Percentiles rank a stretch among this genome's conserved stretches.
Conservation (phyloP, 768 basidiomycete genomes). For the Pleurotus platypus region DNA sequence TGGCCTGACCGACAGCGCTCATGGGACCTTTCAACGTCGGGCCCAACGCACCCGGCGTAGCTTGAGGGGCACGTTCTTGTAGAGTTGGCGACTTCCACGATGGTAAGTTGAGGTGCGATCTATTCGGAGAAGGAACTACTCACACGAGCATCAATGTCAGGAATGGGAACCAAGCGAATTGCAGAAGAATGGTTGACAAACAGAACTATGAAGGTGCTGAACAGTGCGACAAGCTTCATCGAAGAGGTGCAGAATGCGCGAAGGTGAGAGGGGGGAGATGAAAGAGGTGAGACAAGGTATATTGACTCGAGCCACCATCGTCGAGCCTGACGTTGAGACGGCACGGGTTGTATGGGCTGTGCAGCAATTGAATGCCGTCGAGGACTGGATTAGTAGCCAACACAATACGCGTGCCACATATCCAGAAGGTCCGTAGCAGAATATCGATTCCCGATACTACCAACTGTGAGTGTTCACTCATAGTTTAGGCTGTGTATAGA, state of each 20-base stretch:
- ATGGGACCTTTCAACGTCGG: no score
- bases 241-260: background rate
- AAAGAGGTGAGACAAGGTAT: background rate
- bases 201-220: background rate
- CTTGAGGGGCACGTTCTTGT: background rate
- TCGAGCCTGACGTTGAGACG: background rate
- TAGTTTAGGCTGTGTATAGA: no score
- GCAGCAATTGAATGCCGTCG: background rate
- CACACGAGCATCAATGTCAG: constrained; percentile 3
- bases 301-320: background rate
- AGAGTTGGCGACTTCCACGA: background rate
- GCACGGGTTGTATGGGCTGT: background rate
- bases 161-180: background rate
- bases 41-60: background rate
- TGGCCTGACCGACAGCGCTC: no score
- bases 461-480: no score
- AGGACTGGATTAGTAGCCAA: background rate
- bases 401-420: background rate
- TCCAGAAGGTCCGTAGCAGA: no score
- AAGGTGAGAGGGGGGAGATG: background rate
- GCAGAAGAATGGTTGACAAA: background rate
- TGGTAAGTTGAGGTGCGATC: background rate
- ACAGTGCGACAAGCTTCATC: background rate
- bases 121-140: background rate
- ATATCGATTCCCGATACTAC: no score